Conservation (phyloP, 148 eudicot species). For the Camellia japonica region DNA sequence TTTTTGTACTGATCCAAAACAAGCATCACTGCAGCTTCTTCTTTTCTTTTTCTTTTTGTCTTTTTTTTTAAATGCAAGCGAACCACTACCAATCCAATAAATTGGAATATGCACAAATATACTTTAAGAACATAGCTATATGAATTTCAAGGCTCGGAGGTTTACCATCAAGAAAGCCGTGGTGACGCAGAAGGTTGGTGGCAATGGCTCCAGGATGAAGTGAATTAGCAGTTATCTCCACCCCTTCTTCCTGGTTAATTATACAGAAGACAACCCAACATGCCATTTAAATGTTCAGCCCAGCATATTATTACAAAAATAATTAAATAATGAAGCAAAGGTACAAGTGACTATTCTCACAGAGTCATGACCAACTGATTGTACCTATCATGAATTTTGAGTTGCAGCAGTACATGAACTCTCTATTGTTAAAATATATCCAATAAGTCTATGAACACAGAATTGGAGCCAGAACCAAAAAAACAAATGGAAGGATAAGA, state of each 20-base stretch:
- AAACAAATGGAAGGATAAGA: too few relatives aligned
- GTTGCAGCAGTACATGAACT: neutral
- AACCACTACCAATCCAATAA: neutral
- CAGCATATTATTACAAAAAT: neutral
- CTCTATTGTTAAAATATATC: neutral
- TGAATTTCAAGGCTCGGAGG: neutral
- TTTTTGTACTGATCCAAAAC: neutral
- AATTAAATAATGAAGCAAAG: neutral
- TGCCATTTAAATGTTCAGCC: neutral
- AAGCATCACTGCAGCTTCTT: neutral
- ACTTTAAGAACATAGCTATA: neutral
- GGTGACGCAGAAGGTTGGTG: constrained; percentile 73
- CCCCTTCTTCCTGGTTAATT: constrained; percentile 67
- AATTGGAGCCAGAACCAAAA: too few relatives aligned
- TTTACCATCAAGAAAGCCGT: constrained; percentile 52
- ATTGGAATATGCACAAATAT: neutral
- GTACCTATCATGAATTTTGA: neutral
- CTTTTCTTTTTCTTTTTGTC: neutral
- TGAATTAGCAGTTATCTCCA: constrained; percentile 71
- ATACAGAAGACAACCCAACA: neutral
- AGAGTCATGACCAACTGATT: neutral
- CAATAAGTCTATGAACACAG: too few relatives aligned
- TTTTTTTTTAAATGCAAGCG: neutral
- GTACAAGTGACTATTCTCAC: neutral
- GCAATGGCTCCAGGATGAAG: constrained; percentile 86